Evolutionary conservation across 2,329 filamentous ascomycete species (phyloP).

Genomic region (Elsinoe ampelina): DNA sequence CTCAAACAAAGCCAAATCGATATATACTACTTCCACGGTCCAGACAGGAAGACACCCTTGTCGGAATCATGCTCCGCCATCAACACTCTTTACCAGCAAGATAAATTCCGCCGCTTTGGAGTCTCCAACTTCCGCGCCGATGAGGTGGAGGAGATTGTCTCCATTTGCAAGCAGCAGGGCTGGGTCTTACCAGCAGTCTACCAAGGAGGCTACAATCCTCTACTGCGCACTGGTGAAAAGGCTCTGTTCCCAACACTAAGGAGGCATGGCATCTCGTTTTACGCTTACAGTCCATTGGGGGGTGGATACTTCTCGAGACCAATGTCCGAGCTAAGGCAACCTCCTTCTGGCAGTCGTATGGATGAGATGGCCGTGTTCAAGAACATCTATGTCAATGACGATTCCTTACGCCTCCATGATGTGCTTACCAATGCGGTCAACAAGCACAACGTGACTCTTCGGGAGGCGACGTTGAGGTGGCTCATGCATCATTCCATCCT

Average conservation of each 20-base stretch:
- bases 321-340: conserved; percentile 28
- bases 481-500: conserved; percentile 36
- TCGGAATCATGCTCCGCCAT: conserved; percentile 36
- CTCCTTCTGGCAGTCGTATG: conserved; percentile 20
- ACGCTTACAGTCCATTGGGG: conserved; percentile 30
- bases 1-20: conserved; percentile 25
- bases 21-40: conserved; percentile 37
- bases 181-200: conserved; percentile 39
- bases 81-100: conserved; percentile 32
- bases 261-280: conserved; percentile 36
- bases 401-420: conserved; percentile 34
- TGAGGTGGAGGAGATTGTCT: conserved; percentile 37
- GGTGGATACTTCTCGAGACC: conserved; percentile 33
- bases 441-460: conserved; percentile 33
- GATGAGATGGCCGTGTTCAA: conserved; percentile 27
- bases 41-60: conserved; percentile 36
- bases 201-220: conserved; percentile 41
- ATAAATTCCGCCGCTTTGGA: conserved; percentile 39
- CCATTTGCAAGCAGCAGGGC: conserved; percentile 35
- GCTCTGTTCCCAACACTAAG: conserved; percentile 37
- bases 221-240: conserved; percentile 35
- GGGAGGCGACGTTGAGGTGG: conserved; percentile 40
- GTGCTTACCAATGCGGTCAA: conserved; percentile 26
- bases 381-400: conserved; percentile 34
- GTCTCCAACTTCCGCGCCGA: conserved; percentile 38